Percentiles rank a stretch among this genome's conserved stretches.
phyloP scores from a whole-genome alignment of 1,284 basidiomycete species.

The Ustilago loliicola region DNA sequence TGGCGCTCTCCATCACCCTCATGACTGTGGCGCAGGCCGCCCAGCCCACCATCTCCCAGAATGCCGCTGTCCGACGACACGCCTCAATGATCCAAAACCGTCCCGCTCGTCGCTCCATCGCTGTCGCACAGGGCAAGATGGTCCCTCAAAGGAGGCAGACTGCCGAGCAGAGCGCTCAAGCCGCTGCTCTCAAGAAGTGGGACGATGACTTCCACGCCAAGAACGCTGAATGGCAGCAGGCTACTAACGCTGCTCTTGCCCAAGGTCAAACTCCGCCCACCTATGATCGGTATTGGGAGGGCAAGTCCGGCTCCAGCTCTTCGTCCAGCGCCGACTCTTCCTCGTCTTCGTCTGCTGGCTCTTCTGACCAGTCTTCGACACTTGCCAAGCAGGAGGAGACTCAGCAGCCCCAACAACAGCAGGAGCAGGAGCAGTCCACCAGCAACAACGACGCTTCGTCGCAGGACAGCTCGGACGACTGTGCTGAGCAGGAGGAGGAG shows the following conservation, averaged over 20 bases:
- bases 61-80: conserved; percentile 43
- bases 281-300: conserved; percentile 49
- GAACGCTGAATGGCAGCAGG: conserved; percentile 60
- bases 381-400: conserved; percentile 5
- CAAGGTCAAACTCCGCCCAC: conserved; percentile 51
- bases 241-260: conserved; percentile 50
- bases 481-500: conserved; percentile 19
- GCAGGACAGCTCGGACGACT: conserved; percentile 29
- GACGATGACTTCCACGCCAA: conserved; percentile 54
- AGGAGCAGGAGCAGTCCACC: conserved; percentile 8
- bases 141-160: conserved; percentile 42
- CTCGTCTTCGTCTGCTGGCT: conserved; percentile 66
- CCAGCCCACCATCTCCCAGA: conserved; percentile 44
- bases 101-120: conserved; percentile 36
- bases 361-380: conserved; percentile 26
- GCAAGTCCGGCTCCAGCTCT: conserved; percentile 40
- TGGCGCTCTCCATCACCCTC: conserved; percentile 34
- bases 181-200: conserved; percentile 42
- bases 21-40: conserved; percentile 44
- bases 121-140: conserved; percentile 31
- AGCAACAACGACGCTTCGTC: conserved; percentile 8
- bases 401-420: conserved; percentile 12
- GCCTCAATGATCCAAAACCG: conserved; percentile 27
- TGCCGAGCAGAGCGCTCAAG: conserved; percentile 42
- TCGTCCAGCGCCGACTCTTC: conserved; percentile 65